Evolutionary conservation across 2,329 filamentous ascomycete species (phyloP), one percentile per base, ranked within the genome.

Genomic region (Periconia macrospinosa): DNA sequence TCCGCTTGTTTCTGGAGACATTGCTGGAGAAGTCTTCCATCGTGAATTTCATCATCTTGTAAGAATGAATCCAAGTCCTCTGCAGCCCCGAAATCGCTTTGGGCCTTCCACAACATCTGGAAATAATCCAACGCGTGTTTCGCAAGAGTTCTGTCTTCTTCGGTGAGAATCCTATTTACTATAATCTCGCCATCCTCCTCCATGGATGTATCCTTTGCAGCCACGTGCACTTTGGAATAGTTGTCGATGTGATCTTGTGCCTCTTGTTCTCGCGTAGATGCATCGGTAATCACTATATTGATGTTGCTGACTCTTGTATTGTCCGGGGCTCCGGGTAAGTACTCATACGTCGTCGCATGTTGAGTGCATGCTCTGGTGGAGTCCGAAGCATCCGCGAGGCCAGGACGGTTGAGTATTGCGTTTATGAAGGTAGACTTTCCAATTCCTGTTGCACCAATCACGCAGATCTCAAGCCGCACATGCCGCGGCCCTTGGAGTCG

Each of bases 21-120:
- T 23, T 30, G 33, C 14, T 18, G 18, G 3, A 53, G 17, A 3
- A 58, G 47, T 15, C 17, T 15, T 8, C 50, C 53, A 37, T 45
- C 44, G 18, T 51, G 10, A 40, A 56, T 52, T 7, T 45, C 7
- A 13, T 20, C 1, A 6, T 15, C 8, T 2, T 41, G 43, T 3
- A 54, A 27, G 1, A 49, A 46, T 10, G 3, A 6, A 10, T 30
- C 3, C 30, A 54, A 20, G 20, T 44, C 33, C n/a, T 18, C 2
- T 8, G 47, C 37, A 18, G 51, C 44, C 40, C 20, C 15, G 18
- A 27, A 11, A 27, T 58, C 45, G 9, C 54, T 47, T 1, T 54
- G 1, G 1, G 49, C 18, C 13, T 52, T 51, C 27, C 20, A 54
- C 3, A 59, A 11, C 2, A 52, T 19, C 1, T 15, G 1, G 23